Percentiles rank a stretch among this genome's conserved stretches.
phyloP scores from a whole-genome alignment of 1,284 basidiomycete genomes.

The Ustilago hordei region DNA sequence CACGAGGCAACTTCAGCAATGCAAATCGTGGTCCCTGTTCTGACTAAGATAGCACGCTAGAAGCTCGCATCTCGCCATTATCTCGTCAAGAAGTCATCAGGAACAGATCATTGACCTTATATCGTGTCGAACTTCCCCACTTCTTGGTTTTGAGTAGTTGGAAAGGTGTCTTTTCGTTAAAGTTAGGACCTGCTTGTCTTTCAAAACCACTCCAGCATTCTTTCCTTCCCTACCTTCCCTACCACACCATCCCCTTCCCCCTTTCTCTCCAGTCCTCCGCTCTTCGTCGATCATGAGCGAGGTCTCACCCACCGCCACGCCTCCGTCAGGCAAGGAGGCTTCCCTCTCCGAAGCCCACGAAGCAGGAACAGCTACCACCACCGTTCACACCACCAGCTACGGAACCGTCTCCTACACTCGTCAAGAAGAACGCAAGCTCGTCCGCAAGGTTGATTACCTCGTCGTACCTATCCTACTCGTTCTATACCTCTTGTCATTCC shows the following conservation, averaged over 20 bases:
- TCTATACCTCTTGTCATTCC: slow-evolving; percentile 49
- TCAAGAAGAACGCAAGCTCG: slow-evolving; percentile 48
- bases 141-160: neutral
- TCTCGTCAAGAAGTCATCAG: neutral
- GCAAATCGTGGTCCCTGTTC: slow-evolving; percentile 2
- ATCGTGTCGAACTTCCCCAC: slow-evolving; percentile 4
- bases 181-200: neutral
- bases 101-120: neutral
- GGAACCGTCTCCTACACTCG: slow-evolving; percentile 44
- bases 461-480: slow-evolving; percentile 57
- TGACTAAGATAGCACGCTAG: slow-evolving; percentile 11
- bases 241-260: no score
- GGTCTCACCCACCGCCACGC: slow-evolving; percentile 13
- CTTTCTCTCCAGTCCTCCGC: neutral
- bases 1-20: slow-evolving; percentile 20
- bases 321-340: slow-evolving; percentile 20
- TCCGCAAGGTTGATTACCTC: slow-evolving; percentile 58
- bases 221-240: neutral
- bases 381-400: slow-evolving; percentile 21
- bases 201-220: no score
- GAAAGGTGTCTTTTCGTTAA: neutral
- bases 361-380: slow-evolving; percentile 7
- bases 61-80: slow-evolving; percentile 15
- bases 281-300: slow-evolving; percentile 22
- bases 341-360: slow-evolving; percentile 28